Conservation (phyloP, 768 basidiomycete species). For the Agaricus subrufescens region DNA sequence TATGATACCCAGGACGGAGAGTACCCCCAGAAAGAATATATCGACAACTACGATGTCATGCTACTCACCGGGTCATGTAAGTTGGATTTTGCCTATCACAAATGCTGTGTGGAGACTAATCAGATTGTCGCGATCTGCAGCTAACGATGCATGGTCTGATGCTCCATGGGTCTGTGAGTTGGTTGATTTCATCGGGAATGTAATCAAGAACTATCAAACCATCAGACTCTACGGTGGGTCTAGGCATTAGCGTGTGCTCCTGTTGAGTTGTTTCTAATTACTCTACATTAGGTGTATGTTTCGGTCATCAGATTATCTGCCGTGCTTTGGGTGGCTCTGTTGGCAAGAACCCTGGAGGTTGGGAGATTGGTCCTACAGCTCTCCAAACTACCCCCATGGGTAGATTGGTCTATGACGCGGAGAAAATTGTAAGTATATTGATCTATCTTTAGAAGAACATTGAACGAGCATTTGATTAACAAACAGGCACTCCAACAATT, state of each 20-base stretch:
- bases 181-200: conserved; percentile 42
- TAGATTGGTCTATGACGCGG: conserved; percentile 56
- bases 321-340: conserved; percentile 71
- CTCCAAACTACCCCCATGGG: conserved; percentile 66
- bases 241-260: neutral
- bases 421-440: conserved; percentile 23
- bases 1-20: conserved; percentile 60
- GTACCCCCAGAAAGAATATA: conserved; percentile 53
- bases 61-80: conserved; percentile 81
- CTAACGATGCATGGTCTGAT: conserved; percentile 69
- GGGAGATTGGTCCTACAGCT: conserved; percentile 64
- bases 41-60: conserved; percentile 62
- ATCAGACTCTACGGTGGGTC: conserved; percentile 45
- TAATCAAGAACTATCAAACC: too few species aligned
- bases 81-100: neutral
- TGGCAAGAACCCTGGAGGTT: conserved; percentile 62
- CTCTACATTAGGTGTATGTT: conserved; percentile 68
- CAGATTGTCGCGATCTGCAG: conserved; percentile 28
- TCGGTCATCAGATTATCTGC: conserved; percentile 75
- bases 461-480: neutral
- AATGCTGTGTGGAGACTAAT: too few species aligned
- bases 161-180: conserved; percentile 73
- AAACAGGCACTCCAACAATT: conserved; percentile 73
- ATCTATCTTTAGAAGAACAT: neutral
- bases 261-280: too few species aligned